Base-by-base conservation (phyloP, 2,329 filamentous ascomycete species). In the Ceratocystis smalleyi region DNA sequence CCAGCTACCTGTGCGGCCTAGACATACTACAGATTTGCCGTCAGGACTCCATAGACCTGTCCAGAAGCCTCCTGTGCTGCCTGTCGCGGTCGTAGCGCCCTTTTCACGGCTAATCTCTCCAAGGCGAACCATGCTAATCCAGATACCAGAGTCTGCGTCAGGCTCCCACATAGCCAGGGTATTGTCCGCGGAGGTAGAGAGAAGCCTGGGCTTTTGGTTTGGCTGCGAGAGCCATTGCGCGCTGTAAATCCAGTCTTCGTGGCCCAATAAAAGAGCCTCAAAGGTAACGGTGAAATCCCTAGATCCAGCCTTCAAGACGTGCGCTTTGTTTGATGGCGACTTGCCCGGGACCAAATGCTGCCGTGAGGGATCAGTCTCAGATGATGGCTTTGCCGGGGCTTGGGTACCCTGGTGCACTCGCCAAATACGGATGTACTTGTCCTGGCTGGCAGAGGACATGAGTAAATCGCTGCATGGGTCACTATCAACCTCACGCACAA, bases 221-320 rank as follows among this genome's bases (percentile, higher is more conserved):
- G 59, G 59, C 30, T 51, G 51, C 8, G 59, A 51, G 66, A 82
- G 81, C 91, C 91, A 96, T 64, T 80, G 79, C 1, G 89, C 86
- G 64, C 88, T 95, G 74, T 96, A 97, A 65, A 99, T 92, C 94
- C 94, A 99, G 71, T 99, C 94, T 72, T 99, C 94, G 71, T 99
- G 94, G 7, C 94, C 94, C 2, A 99, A 82, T 5, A 99, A 81
- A 2, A 99, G 78, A 0, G 94, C 94, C 73, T 99, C 94, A 69
- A 99, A 97, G 0, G 91, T 95, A 64, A 96, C 79, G 5, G 87
- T 88, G 73, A 88, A 92, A 68, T 86, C 85, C 3, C 77, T 78
- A 0, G 75, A 78, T 0, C 75, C 77, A 1, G 82, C 79, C 51
- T 82, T 81, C 66, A 99, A 83, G 64, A 83, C 82, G 72, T 97